Evolutionary conservation across 495 filamentous ascomycete species (phyloP), one percentile per base, ranked within the genome.

Genomic region (Lepraria neglecta): DNA sequence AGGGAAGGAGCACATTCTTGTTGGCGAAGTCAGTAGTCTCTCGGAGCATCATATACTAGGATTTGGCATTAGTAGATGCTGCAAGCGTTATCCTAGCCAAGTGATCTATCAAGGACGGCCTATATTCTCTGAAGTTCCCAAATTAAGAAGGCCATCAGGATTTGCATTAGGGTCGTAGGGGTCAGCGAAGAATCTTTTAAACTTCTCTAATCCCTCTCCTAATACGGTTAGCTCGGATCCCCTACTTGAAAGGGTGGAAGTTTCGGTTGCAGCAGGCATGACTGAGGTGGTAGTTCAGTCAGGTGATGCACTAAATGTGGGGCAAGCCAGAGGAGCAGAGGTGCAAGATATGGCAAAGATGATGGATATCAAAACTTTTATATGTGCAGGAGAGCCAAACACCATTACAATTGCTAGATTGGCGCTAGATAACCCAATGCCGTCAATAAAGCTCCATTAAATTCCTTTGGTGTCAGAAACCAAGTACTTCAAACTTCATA

Each of bases 51-150:
- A 64, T 19, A 31, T 59, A 60, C 64, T 66, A 43, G 3, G 17
- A 10, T 30, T 1, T 0, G 43, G 17, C 19, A 2, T 63, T 42
- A 51, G 43, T 11, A 17, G 28, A 15, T 17, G 27, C 31, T 52
- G 48, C 31, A 52, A 9, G 3, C 27, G 31, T 52, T 12, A 15
- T 30, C 24, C 15, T 0, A 5, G 0, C n/a, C 30, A 3, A 1
- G 0, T 24, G 0, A 30, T 11, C 21, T 28, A 6, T 33, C 15
- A 1, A 42, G 17, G 10, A 11, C 17, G 19, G 21, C 6, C 17
- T 55, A 66, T 61, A 51, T 66, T 66, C 43, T 66, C 64, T 28
- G 61, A 46, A 14, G 51, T 38, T n/a, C 64, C 64, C 42, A 66
- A 21, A 24, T 60, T 66, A 46, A 63, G 40, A 21, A 63, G 43